These are phyloP conservation scores for Fusarium tjaetaba DNA, from an alignment of 2,329 filamentous ascomycete species.

Conservation along the genomic window DNA sequence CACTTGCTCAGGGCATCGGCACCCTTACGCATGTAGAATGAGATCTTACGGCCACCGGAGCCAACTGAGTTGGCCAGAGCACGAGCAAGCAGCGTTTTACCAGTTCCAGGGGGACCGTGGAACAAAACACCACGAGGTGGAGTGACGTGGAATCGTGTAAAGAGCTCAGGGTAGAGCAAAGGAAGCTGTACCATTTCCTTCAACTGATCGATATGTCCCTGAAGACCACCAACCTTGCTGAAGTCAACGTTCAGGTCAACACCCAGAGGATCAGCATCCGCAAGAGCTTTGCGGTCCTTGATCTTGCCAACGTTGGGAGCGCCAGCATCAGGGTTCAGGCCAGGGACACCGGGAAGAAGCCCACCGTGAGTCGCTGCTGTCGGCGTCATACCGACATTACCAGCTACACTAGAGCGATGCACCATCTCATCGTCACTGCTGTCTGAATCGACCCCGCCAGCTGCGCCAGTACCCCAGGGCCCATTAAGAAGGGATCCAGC, in stretches of 20 bases:
- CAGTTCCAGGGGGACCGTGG: slow-evolving; percentile 95
- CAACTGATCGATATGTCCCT: slow-evolving; percentile 93
- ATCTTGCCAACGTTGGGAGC: slow-evolving; percentile 90
- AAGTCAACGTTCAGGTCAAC: slow-evolving; percentile 94
- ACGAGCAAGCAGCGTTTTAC: slow-evolving; percentile 95
- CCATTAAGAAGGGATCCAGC: slow-evolving; percentile 77
- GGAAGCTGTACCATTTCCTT: slow-evolving; percentile 99
- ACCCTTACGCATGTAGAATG: slow-evolving; percentile 99
- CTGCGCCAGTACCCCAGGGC: slow-evolving; percentile 77
- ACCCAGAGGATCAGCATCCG: slow-evolving; percentile 93
- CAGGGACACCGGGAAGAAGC: slow-evolving; percentile 54
- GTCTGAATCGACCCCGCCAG: slow-evolving; percentile 87
- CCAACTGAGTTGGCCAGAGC: slow-evolving; percentile 92
- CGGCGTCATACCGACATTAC: slow-evolving; percentile 71
- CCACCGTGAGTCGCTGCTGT: slow-evolving; percentile 61
- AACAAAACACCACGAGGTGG: slow-evolving; percentile 95
- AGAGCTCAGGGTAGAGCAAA: slow-evolving; percentile 93
- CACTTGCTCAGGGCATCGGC: slow-evolving; percentile 98
- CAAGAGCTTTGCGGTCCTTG: slow-evolving; percentile 90
- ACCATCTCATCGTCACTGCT: slow-evolving; percentile 93
- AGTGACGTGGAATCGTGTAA: slow-evolving; percentile 89
- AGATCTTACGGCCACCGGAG: slow-evolving; percentile 90
- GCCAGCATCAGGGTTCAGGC: slow-evolving; percentile 56
- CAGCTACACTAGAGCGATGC: slow-evolving; percentile 66
- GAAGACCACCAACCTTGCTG: slow-evolving; percentile 89